Conservation (phyloP, 108 stramenopile genomes). For the Nannochloropsis oceanica region DNA sequence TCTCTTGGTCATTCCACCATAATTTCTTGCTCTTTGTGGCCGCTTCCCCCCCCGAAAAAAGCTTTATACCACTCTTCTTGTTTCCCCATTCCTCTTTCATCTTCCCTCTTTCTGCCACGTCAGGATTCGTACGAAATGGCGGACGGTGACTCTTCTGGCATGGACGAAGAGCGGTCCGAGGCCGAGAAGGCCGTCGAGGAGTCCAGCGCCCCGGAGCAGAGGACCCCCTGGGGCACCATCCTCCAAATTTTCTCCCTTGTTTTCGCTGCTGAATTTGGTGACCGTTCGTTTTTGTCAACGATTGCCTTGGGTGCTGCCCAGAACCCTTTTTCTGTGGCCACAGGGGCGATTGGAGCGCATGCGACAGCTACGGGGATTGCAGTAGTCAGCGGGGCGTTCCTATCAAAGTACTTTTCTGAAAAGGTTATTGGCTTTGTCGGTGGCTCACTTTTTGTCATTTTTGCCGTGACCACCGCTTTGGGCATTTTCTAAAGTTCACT, state of each 20-base stretch:
- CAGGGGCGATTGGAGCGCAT: conserved; percentile 36
- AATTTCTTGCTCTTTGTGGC: too few species aligned
- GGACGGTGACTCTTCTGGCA: conserved; percentile 26
- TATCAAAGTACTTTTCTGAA: conserved; percentile 38
- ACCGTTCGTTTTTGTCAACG: conserved; percentile 35
- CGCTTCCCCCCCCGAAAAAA: too few species aligned
- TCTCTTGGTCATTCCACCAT: too few species aligned
- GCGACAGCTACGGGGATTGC: conserved; percentile 37
- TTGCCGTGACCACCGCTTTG: conserved; percentile 34
- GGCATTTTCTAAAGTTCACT: conserved; percentile 20
- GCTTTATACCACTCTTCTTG: too few species aligned
- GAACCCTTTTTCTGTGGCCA: conserved; percentile 29
- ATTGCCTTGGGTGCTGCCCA: conserved; percentile 38
- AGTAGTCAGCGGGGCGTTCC: conserved; percentile 33
- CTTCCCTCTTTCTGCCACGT: not conserved
- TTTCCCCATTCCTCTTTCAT: too few species aligned
- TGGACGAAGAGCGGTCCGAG: conserved; percentile 36
- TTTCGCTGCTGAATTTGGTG: conserved; percentile 41
- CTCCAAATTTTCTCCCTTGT: conserved; percentile 33
- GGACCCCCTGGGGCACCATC: conserved; percentile 1
- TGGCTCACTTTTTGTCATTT: conserved; percentile 30
- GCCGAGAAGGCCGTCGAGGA: not conserved
- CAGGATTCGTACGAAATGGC: conserved; percentile 19
- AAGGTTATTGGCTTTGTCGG: conserved; percentile 42
- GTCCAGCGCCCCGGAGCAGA: not conserved